These are phyloP conservation scores for Silybum marianum DNA, from an alignment of 129 eudicot species.

Conservation along the genomic window DNA sequence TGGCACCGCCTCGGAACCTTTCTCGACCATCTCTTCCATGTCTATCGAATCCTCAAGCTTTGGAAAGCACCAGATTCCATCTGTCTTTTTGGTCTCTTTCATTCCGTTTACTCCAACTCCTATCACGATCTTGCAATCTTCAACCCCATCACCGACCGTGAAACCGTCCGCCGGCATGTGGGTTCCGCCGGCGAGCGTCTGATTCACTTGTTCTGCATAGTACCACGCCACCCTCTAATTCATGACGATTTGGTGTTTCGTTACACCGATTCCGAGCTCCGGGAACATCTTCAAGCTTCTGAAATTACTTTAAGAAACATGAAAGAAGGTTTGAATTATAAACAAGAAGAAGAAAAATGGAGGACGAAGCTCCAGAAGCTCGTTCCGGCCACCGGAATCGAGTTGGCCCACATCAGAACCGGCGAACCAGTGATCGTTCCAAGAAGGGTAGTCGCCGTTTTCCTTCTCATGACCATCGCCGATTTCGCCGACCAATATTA, in stretches of 20 bases:
- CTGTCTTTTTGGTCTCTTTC: slow-evolving; percentile 84
- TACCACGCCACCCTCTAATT: slow-evolving; percentile 80
- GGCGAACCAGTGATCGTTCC: slow-evolving; percentile 64
- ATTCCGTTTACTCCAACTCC: slow-evolving; percentile 94
- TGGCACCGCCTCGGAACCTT: slow-evolving; percentile 96
- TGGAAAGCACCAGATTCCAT: slow-evolving; percentile 77
- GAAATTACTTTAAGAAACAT: slow-evolving; percentile 35
- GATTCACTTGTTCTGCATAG: slow-evolving; percentile 78
- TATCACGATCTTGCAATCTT: slow-evolving; percentile 93
- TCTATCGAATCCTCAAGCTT: slow-evolving; percentile 78
- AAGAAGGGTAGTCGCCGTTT: slow-evolving; percentile 64
- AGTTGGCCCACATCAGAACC: slow-evolving; percentile 65
- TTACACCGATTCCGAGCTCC: slow-evolving; percentile 60
- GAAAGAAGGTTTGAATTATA: slow-evolving; percentile 20
- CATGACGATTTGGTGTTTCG: slow-evolving; percentile 72
- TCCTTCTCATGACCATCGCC: slow-evolving; percentile 86
- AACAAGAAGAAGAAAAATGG: slow-evolving; percentile 54
- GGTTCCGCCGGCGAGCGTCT: slow-evolving; percentile 70
- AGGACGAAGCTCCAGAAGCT: slow-evolving; percentile 61
- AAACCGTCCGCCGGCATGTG: slow-evolving; percentile 63
- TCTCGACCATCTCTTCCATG: slow-evolving; percentile 71
- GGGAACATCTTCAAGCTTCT: slow-evolving; percentile 55
- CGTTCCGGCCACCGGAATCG: slow-evolving; percentile 65
- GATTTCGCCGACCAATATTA: slow-evolving; percentile 90
- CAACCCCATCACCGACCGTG: slow-evolving; percentile 76